These are phyloP conservation scores for Candolleomyces aberdarensis DNA, from an alignment of 768 basidiomycete genomes.

Conservation along the genomic window DNA sequence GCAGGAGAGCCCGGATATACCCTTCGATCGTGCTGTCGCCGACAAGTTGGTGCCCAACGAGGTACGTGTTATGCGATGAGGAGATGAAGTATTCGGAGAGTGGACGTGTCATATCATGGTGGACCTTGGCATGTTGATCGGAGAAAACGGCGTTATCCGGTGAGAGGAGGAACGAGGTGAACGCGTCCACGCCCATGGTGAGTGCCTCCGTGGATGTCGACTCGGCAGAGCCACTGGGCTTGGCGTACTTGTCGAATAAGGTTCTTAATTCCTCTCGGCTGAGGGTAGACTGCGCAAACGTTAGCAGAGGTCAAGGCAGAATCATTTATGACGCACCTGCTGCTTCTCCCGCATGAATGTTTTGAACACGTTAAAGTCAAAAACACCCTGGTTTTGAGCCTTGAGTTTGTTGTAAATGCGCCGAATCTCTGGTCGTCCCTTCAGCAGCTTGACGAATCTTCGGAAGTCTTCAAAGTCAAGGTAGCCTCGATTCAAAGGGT, in stretches of 20 bases:
- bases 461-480: slow-evolving; percentile 85
- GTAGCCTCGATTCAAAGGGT: slow-evolving; percentile 48
- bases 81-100: slow-evolving; percentile 88
- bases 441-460: slow-evolving; percentile 80
- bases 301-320: background rate
- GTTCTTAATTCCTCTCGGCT: slow-evolving; percentile 29
- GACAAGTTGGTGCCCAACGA: slow-evolving; percentile 80
- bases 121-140: slow-evolving; percentile 32
- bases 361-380: slow-evolving; percentile 42
- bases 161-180: slow-evolving; percentile 80
- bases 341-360: slow-evolving; percentile 48
- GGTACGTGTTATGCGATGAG: slow-evolving; percentile 92
- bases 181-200: slow-evolving; percentile 40
- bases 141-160: slow-evolving; percentile 63
- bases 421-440: slow-evolving; percentile 79
- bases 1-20: slow-evolving; percentile 85
- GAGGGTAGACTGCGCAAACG: slow-evolving; percentile 33
- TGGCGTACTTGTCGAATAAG: slow-evolving; percentile 39
- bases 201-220: slow-evolving; percentile 23
- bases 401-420: slow-evolving; percentile 51
- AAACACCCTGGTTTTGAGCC: slow-evolving; percentile 25
- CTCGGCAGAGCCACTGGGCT: slow-evolving; percentile 5
- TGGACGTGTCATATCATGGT: slow-evolving; percentile 88
- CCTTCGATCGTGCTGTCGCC: slow-evolving; percentile 87
- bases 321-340: slow-evolving; percentile 26